Evolutionary conservation across 441 rosid genomes (phyloP), one percentile per base, ranked within the genome.

Genomic region (Hypseocharis bilobata): DNA sequence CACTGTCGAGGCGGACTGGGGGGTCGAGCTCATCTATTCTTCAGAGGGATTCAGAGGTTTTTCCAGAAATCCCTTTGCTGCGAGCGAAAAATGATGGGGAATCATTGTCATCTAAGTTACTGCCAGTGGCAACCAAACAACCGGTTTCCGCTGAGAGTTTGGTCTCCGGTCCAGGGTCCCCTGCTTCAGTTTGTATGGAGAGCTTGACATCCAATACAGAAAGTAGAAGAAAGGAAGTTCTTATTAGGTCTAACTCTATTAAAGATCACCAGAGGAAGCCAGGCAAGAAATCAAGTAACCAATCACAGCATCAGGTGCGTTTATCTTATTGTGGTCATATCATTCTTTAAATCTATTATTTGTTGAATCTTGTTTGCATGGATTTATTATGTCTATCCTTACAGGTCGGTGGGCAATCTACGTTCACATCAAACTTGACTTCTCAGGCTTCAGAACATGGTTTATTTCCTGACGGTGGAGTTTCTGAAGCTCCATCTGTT

Each of bases 251-350:
- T 44, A 83, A 77, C 76, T 77, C 88, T 55, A 80, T 77, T 2
- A 84, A 85, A 79, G 88, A 88, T 72, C 59, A 69, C 49, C 85
- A 80, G 70, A 82, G 77, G 76, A 78, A 73, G 73, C 49, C 56
- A 29, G 70, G 73, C 38, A 78, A 81, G 76, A 84, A 74, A 76
- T 93, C 77, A 57, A 63, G 66, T 62, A 29, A 70, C 26, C 87
- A 70, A 54, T 74, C 67, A 38, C 75, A 66, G 40, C 74, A 71
- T 60, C 82, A 84, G 63, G 28, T 61, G 45, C 16, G 51, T 36
- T 62, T 62, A 19, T 62, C 19, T 62, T 40, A 7, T 40, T 26
- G 5, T 20, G 23, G 55, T 49, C 55, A 49, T 6, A 49, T 16
- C 23, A 49, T 49, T 6, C 20, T 49, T 49, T 16, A 49, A 17